These are phyloP conservation scores for Citropsis articulata DNA, from an alignment of 345 rosid species.

Conservation along the genomic window DNA sequence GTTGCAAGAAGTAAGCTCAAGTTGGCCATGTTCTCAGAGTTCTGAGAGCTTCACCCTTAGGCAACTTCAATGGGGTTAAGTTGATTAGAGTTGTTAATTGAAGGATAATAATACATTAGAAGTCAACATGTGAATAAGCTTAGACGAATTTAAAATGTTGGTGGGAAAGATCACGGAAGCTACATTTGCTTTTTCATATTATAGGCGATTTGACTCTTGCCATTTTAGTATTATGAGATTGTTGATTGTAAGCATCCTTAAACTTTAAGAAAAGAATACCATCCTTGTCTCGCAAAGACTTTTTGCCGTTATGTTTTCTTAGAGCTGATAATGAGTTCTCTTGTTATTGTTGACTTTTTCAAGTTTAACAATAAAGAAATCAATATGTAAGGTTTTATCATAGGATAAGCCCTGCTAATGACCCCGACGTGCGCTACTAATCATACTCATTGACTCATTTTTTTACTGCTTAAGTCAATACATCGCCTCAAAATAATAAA, in stretches of 20 bases:
- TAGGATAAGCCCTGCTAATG: neutral
- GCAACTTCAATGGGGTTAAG: neutral
- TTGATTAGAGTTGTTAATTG: neutral
- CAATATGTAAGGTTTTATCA: neutral
- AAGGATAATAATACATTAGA: neutral
- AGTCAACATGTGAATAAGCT: neutral
- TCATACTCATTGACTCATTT: neutral
- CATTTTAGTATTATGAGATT: neutral
- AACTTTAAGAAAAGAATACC: neutral
- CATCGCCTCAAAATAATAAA: neutral
- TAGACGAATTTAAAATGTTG: neutral
- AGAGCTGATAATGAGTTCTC: neutral
- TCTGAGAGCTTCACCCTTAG: neutral
- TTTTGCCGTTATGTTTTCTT: neutral
- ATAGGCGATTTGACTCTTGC: neutral
- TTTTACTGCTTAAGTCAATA: neutral
- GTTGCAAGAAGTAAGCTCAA: neutral
- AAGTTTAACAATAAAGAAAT: neutral
- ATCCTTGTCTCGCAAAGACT: neutral
- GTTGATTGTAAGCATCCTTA: neutral
- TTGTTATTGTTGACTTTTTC: neutral
- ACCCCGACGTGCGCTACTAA: too few species aligned
- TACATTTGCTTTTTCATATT: neutral
- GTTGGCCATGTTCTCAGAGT: neutral
- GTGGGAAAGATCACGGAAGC: neutral